Evolutionary conservation across 371 early-diverging fungal genomes (phyloP).

Genomic region (Dichotomocladium elegans): DNA sequence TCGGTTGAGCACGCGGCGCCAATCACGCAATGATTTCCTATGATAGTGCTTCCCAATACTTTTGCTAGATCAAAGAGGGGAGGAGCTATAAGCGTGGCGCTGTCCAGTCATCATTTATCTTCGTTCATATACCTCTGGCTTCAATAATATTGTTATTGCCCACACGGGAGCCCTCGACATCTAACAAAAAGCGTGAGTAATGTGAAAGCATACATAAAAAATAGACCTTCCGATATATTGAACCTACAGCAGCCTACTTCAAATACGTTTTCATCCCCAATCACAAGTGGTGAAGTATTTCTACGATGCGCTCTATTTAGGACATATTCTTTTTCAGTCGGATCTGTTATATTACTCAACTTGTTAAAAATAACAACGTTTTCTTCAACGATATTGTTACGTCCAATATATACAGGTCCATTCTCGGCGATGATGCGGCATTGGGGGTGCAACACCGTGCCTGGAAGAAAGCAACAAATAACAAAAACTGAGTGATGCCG

Average conservation of each 20-base stretch:
- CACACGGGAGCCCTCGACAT: constrained; percentile 65
- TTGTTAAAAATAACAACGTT: constrained; percentile 69
- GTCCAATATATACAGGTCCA: constrained; percentile 72
- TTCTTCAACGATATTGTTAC: constrained; percentile 75
- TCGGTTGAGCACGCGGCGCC: constrained; percentile 69
- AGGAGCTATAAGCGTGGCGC: not conserved
- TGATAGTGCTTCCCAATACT: constrained; percentile 52
- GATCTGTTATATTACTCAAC: constrained; percentile 26
- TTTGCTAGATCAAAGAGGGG: constrained; percentile 35
- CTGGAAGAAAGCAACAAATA: too few relatives aligned
- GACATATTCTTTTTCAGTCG: not conserved
- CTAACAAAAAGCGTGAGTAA: constrained; percentile 26
- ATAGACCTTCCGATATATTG: not conserved
- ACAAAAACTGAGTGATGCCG: too few relatives aligned
- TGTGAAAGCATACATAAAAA: not conserved
- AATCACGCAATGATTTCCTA: constrained; percentile 74
- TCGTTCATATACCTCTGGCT: constrained; percentile 47
- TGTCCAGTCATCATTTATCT: not conserved
- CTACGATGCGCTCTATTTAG: constrained; percentile 12
- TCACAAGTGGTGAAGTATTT: constrained; percentile 50
- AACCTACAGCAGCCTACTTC: constrained; percentile 70
- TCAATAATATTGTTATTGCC: constrained; percentile 71
- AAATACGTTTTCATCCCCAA: constrained; percentile 76
- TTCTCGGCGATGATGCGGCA: constrained; percentile 66
- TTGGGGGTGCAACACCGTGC: constrained; percentile 76